Evolutionary conservation across 140 eudicot genomes (phyloP).

Genomic region (Cichorium intybus): DNA sequence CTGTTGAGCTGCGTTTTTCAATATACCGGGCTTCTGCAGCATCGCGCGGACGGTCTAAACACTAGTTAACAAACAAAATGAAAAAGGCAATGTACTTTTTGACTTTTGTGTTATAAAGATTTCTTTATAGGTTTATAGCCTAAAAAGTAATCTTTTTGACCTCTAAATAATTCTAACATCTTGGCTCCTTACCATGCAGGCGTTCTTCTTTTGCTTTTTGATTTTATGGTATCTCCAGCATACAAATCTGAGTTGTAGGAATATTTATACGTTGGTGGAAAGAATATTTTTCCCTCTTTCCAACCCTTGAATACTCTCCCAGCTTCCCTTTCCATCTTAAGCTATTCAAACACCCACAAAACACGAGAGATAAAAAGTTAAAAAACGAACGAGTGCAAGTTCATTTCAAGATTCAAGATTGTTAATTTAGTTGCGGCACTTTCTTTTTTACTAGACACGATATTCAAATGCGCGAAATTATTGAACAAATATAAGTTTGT

Average conservation of each 20-base stretch:
- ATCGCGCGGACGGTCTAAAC: too few relatives aligned
- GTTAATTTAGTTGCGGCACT: background rate
- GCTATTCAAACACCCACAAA: conserved; percentile 33
- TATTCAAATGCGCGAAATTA: background rate
- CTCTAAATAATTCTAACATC: background rate
- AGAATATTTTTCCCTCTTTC: conserved; percentile 65
- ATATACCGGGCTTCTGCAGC: too few relatives aligned
- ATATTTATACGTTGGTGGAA: conserved; percentile 66
- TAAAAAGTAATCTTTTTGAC: conserved; percentile 5
- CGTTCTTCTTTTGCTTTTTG: conserved; percentile 69
- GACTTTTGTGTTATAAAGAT: background rate
- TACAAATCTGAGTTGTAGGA: conserved; percentile 58
- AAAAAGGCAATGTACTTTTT: too few relatives aligned
- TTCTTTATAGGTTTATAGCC: background rate
- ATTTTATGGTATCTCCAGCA: conserved; percentile 50
- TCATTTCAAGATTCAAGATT: conserved; percentile 16
- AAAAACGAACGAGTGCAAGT: background rate
- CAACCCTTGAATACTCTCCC: conserved; percentile 67
- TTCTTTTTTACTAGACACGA: background rate
- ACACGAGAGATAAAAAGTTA: background rate
- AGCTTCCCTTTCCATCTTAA: conserved; percentile 62
- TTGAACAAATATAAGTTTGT: background rate
- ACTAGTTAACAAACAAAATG: too few relatives aligned
- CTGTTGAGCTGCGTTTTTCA: too few relatives aligned
- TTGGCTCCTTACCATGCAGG: conserved; percentile 53